Evolutionary conservation across 371 early-diverging fungal genomes (phyloP).

Genomic region (Rhizomucor pusillus): DNA sequence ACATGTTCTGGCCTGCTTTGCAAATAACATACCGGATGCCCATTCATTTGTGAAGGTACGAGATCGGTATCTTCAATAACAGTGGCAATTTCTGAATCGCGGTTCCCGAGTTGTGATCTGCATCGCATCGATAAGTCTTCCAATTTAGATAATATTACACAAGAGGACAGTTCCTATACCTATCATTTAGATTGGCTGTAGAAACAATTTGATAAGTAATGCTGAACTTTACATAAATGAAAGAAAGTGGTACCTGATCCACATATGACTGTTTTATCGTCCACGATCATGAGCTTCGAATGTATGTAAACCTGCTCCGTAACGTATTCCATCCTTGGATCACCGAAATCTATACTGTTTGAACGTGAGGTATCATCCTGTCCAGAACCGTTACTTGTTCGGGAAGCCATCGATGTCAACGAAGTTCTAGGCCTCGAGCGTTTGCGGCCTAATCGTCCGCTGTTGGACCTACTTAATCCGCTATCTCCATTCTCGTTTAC

Average conservation of each 20-base stretch:
- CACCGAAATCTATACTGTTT: slow-evolving; percentile 12
- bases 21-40: slow-evolving; percentile 44
- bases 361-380: not conserved
- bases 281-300: slow-evolving; percentile 83
- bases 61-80: slow-evolving; percentile 73
- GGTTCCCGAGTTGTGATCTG: slow-evolving; percentile 85
- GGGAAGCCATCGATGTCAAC: not conserved
- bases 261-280: slow-evolving; percentile 68
- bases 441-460: not conserved
- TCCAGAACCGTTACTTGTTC: not conserved
- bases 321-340: slow-evolving; percentile 40
- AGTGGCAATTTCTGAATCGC: slow-evolving; percentile 90
- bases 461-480: slow-evolving; percentile 2
- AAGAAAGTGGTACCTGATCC: slow-evolving; percentile 43
- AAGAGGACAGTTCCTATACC: slow-evolving; percentile 15
- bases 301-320: slow-evolving; percentile 87
- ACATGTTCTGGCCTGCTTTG: not conserved
- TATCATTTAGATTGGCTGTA: slow-evolving; percentile 48
- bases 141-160: too few relatives aligned
- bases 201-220: not conserved
- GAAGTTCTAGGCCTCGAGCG: not conserved
- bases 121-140: not conserved
- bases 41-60: slow-evolving; percentile 73
- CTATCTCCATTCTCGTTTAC: slow-evolving; percentile 3
- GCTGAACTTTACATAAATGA: too few relatives aligned